Evolutionary conservation across 2,329 filamentous ascomycete genomes (phyloP), one percentile per base, ranked within the genome.

Genomic region (Phoma sp.): DNA sequence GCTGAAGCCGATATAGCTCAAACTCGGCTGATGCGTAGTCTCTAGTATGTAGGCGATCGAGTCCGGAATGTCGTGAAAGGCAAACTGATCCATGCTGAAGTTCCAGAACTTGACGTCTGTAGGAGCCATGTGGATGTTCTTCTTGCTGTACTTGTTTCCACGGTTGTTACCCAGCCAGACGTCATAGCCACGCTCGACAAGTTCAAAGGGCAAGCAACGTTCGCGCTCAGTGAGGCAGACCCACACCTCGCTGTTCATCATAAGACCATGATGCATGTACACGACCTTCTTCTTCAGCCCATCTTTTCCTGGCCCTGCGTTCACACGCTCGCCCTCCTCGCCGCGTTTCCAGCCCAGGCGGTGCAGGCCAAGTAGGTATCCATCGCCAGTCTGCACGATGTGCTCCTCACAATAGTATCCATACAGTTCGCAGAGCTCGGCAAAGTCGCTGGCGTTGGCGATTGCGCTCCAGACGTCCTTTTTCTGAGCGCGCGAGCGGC

Each of bases 211-310:
- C 35, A 99, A 80, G 63, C 89, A 93, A 64, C 93, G 85, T 74
- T 96, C 84, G 64, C 88, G 87, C 62, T 97, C 90, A 0, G 93
- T 96, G 70, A 93, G 78, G 70, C 91, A 96, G 7, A 98, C 91
- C 95, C 95, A 99, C 30, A 99, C 93, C 75, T 99, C 95, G 66
- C 92, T 96, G 76, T 97, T 98, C 95, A 99, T 99, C 70, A 99
- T 84, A 53, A 99, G 82, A 9, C 93, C 95, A 75, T 99, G 95
- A 70, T 99, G 95, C 60, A 99, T 80, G 73, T 98, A 99, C 6
- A 95, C 87, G 43, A 98, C 90, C 64, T 88, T 89, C 79, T 97
- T 97, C 75, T 83, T 83, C 25, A 89, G 65, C 13, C 69, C 69
- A 41, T 65, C 65, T 32, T 82, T 81, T 1, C 82, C 81, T 0